phyloP scores from a whole-genome alignment of 139 green algal genomes.

The Micromonas commoda region DNA sequence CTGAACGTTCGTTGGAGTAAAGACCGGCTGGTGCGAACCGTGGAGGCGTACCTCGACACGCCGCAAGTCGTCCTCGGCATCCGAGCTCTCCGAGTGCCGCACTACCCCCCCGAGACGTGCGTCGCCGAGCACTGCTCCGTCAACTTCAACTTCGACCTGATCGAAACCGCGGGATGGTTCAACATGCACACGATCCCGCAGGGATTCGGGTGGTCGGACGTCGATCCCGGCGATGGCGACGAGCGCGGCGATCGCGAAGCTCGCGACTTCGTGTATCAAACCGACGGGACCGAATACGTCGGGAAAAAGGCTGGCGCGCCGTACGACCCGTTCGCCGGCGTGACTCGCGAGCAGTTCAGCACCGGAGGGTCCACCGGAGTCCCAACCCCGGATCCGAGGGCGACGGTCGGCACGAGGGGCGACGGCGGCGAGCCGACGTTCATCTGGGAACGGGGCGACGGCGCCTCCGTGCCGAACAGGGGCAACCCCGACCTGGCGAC shows the following conservation, averaged over 20 bases:
- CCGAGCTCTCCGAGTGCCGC: background rate
- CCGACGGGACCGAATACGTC: background rate
- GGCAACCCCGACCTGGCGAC: too few relatives aligned
- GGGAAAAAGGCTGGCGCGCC: too few relatives aligned
- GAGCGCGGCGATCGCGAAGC: too few relatives aligned
- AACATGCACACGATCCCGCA: background rate
- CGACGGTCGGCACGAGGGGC: too few relatives aligned
- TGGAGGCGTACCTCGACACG: slow-evolving; percentile 16
- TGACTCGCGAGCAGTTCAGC: background rate
- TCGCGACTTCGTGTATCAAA: background rate
- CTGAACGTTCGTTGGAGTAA: slow-evolving; percentile 14
- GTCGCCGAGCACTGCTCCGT: background rate
- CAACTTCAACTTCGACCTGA: slow-evolving; percentile 26
- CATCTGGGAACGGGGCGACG: background rate
- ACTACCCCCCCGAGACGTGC: slow-evolving; percentile 3
- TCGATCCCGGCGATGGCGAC: background rate
- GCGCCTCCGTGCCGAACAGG: background rate
- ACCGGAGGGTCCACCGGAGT: background rate
- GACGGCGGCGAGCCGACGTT: background rate
- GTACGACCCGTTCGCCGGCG: background rate
- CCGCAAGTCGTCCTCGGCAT: slow-evolving; percentile 23
- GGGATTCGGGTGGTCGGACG: slow-evolving; percentile 17
- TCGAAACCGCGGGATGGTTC: slow-evolving; percentile 6
- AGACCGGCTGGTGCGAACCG: background rate
- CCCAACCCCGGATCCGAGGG: too few relatives aligned